A percentile compares a stretch with the other conserved stretches of the same genome.
Evolutionary conservation across 768 basidiomycete species (phyloP).

Genomic region (Agaricus blazei): DNA sequence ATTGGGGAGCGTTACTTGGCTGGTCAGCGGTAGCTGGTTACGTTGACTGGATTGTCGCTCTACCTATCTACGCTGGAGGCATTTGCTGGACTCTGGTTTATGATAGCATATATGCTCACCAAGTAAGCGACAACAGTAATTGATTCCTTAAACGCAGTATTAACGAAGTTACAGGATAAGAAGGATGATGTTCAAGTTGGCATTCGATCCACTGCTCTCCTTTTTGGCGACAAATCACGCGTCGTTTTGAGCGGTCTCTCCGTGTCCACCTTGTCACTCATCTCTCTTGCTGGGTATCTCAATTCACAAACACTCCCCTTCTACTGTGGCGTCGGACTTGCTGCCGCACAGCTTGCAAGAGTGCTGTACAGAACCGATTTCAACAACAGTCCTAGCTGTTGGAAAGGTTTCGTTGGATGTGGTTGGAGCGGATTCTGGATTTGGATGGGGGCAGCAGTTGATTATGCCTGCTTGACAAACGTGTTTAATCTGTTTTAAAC

Average conservation of each 20-base stretch:
- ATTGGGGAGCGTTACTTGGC: slow-evolving; percentile 95
- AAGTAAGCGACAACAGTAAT: slow-evolving; percentile 40
- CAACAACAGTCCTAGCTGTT: slow-evolving; percentile 72
- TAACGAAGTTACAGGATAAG: slow-evolving; percentile 65
- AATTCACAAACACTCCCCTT: slow-evolving; percentile 76
- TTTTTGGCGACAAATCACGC: slow-evolving; percentile 77
- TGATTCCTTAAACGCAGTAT: neutral
- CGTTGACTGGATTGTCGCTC: slow-evolving; percentile 76
- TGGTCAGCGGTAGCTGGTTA: slow-evolving; percentile 90
- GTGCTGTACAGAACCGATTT: slow-evolving; percentile 75
- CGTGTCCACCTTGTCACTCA: slow-evolving; percentile 61
- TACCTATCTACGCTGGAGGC: slow-evolving; percentile 88
- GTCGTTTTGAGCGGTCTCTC: slow-evolving; percentile 75
- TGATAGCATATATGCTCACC: slow-evolving; percentile 97
- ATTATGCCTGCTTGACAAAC: slow-evolving; percentile 45
- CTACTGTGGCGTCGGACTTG: slow-evolving; percentile 72
- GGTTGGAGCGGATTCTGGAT: slow-evolving; percentile 87
- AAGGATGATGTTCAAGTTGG: slow-evolving; percentile 80
- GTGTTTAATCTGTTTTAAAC: slow-evolving; percentile 6
- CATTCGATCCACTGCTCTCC: slow-evolving; percentile 90
- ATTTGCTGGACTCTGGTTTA: slow-evolving; percentile 94
- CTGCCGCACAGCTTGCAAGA: slow-evolving; percentile 71
- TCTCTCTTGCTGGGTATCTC: slow-evolving; percentile 76
- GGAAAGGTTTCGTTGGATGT: slow-evolving; percentile 85
- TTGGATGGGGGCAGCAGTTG: slow-evolving; percentile 74